Percentiles rank a stretch among this genome's conserved stretches.
Conservation (phyloP, 129 eudicot species). For the Logfia minima region DNA sequence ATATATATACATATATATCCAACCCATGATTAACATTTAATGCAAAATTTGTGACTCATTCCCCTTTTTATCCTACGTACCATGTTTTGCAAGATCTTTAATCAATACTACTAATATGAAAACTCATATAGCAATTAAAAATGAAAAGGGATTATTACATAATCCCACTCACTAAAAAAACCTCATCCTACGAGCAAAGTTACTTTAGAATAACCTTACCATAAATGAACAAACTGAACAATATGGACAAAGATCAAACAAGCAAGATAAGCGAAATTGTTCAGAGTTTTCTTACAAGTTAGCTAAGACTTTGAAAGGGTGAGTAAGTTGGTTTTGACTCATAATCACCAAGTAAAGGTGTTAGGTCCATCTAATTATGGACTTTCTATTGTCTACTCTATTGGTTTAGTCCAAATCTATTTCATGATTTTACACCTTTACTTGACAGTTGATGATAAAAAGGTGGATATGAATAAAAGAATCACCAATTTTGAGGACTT, state of each 20-base stretch:
- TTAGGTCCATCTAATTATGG: conserved; percentile 38
- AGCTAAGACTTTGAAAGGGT: conserved; percentile 19
- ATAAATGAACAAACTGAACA: neutral
- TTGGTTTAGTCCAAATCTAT: conserved; percentile 15
- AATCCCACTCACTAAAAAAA: neutral
- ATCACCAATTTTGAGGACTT: neutral
- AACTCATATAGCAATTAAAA: neutral
- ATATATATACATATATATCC: neutral
- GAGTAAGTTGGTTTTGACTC: conserved; percentile 41
- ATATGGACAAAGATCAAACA: neutral
- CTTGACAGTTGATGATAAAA: too few relatives aligned
- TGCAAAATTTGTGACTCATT: neutral
- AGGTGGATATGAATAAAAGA: neutral
- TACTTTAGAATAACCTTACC: neutral
- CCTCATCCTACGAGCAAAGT: neutral
- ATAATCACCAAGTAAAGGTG: conserved; percentile 13
- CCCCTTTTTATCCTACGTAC: neutral
- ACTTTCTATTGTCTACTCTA: conserved; percentile 17
- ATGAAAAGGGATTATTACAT: neutral
- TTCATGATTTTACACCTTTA: neutral
- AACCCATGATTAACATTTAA: neutral
- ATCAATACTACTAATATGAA: neutral
- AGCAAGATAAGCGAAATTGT: conserved; percentile 3
- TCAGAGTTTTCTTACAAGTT: conserved; percentile 17
- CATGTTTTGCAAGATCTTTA: neutral